Evolutionary conservation across 768 basidiomycete species (phyloP), one percentile per base, ranked within the genome.

Genomic region (Phaeolepiota aurea): DNA sequence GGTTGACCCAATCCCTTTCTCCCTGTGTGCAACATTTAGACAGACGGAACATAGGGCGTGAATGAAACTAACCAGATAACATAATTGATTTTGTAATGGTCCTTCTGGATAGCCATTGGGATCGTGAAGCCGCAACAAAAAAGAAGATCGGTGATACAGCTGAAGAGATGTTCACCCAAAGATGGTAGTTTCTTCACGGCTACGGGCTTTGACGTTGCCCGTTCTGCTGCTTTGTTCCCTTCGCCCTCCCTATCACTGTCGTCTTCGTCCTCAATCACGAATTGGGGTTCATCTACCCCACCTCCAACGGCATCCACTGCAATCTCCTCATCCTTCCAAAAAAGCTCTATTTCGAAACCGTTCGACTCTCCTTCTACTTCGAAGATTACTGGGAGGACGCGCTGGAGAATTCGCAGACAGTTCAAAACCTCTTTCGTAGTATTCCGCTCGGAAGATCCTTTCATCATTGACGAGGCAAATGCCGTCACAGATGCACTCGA

Each of bases 41-140:
- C 18, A 11, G 15, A 14, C 15, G n/a, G 21, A 37, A 21, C 23
- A 23, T 4, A 39, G 18, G 14, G 5, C 0, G 20, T 44, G 2
- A 40, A 14, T 45, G 40, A 23, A 37, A 58, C 82, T 44, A 57
- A 89, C 89, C 90, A 94, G 41, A 93, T 93, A 16, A 86, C 68
- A 66, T 91, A 85, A 56, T 84, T 81, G 33, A 91, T 81, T 56
- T 87, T 85, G 57, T 87, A 77, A 50, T 83, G 82, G 53, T 86
- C 82, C 36, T 79, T 74, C 55, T 87, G 82, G 33, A 85, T 66
- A 56, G 76, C 77, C 20, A 72, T 73, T 5, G 94, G 88, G 5
- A 97, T 64, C 0, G 92, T 94, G 51, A 98, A 96, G 10, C 89
- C 91, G 50, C 89, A 93, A 55, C 90, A 91, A 58, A 94, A 98